A percentile compares a stretch with the other conserved stretches of the same genome.
phyloP scores from a whole-genome alignment of 371 early-diverging fungal genomes.

The Circinella umbellata region DNA sequence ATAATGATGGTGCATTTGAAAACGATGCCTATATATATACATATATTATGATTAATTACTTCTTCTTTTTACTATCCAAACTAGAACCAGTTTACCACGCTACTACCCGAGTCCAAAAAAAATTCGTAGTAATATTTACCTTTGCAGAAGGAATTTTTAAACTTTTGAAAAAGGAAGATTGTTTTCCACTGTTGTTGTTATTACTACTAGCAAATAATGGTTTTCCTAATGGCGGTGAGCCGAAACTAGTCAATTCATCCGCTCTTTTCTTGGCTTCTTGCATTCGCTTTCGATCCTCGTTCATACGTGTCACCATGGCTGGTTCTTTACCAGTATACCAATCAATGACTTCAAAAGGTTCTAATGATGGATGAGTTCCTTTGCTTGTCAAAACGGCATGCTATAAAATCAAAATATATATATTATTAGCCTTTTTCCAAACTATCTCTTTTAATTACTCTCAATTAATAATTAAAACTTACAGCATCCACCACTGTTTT shows the following conservation, averaged over 20 bases:
- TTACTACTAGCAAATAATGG: slow-evolving; percentile 34
- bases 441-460: background rate
- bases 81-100: background rate
- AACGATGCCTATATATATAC: slow-evolving; percentile 17
- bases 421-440: background rate
- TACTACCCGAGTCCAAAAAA: background rate
- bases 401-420: slow-evolving; percentile 18
- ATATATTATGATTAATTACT: background rate
- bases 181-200: background rate
- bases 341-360: slow-evolving; percentile 41
- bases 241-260: slow-evolving; percentile 17
- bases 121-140: slow-evolving; percentile 19
- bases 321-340: slow-evolving; percentile 53
- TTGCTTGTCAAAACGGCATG: slow-evolving; percentile 48
- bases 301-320: slow-evolving; percentile 46
- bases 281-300: slow-evolving; percentile 28
- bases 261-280: slow-evolving; percentile 32
- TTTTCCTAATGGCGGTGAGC: slow-evolving; percentile 25
- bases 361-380: slow-evolving; percentile 37
- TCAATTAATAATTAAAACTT: slow-evolving; percentile 13
- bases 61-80: background rate
- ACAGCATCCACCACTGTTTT: slow-evolving; percentile 55
- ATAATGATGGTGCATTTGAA: slow-evolving; percentile 25
- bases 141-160: slow-evolving; percentile 30
- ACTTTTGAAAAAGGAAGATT: slow-evolving; percentile 41